Base-by-base conservation (phyloP, 1,284 basidiomycete genomes). In the Ceratobasidium papillatum region DNA sequence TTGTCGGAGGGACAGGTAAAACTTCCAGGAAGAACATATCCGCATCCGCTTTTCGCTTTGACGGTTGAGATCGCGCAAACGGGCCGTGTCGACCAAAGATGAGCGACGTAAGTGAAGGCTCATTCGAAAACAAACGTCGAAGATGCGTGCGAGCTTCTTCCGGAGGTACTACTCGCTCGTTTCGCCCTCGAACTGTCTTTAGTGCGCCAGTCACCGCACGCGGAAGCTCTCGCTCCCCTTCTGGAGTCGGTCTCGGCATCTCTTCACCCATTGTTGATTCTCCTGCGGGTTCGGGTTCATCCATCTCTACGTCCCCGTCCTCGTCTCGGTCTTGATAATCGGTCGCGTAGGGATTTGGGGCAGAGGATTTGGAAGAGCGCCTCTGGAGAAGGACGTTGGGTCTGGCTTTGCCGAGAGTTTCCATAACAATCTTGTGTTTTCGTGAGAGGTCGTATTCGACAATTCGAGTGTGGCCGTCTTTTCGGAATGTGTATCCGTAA, bases 1-100 rank as follows among this genome's bases (percentile, higher is more conserved):
- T 93, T 8, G 95, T 98, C 27, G 98, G 98, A 27, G 96, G 89
- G 43, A 99, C 93, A 36, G 95, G 90, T 38, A 99, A 82, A 71
- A 94, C 95, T 47, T 97, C 94, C 85, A 99, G 86, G 86, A 99
- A 99, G 84, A 99, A 99, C 88, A 98, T 95, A 81, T 98, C 96
- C 59, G 95, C 93, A 54, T 91, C 94, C 32, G 94, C 92, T 12
- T 68, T 54, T 19, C 89, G 30, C 17, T 41, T 87, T 83, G 76
- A 76, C 22, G 82, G 80, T 17, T 87, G 86, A 58, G 91, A 80
- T 34, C 85, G 85, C 8, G 92, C 88, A 79, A 95, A 93, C 1
- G 92, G 90, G 25, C 96, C 96, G 81, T 99, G 97, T 63, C 95
- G 91, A 45, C 96, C 96, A 82, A 95, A 99, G 56, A 99, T 85